Evolutionary conservation across 2,329 filamentous ascomycete genomes (phyloP).

Genomic region (Xylaria hypoxylon): DNA sequence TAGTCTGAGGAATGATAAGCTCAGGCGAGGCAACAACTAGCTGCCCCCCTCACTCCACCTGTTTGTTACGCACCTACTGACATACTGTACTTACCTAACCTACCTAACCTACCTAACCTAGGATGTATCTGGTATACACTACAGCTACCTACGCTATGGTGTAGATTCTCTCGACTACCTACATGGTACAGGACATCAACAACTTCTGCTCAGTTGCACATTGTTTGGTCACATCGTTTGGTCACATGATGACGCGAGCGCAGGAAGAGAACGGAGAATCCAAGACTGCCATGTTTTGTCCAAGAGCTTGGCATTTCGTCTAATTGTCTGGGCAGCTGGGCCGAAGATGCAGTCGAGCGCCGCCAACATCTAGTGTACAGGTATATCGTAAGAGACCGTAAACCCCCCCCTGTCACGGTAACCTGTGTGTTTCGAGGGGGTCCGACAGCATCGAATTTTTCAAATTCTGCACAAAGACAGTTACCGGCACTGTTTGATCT

Average conservation of each 20-base stretch:
- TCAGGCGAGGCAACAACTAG: not conserved
- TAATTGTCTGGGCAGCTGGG: conserved; percentile 23
- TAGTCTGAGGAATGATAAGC: not conserved
- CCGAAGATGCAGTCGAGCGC: not conserved
- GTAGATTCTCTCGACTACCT: no score
- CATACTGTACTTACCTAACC: no score
- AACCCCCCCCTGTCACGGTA: not conserved
- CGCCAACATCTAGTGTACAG: not conserved
- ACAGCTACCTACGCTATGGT: no score
- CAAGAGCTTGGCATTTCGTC: conserved; percentile 29
- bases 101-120: no score
- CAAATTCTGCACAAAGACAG: not conserved
- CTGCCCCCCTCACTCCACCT: no score
- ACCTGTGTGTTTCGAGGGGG: conserved; percentile 20
- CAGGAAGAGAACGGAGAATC: not conserved
- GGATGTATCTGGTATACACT: no score
- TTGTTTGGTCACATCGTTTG: not conserved
- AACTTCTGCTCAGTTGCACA: not conserved
- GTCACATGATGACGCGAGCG: not conserved
- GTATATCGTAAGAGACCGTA: not conserved
- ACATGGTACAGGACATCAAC: no score
- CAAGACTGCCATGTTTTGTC: conserved; percentile 19
- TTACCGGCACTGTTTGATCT: conserved; percentile 29
- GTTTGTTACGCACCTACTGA: no score
- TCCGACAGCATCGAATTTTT: not conserved